phyloP scores from a whole-genome alignment of 2,329 filamentous ascomycete genomes.

The Pseudopithomyces chartarum region DNA sequence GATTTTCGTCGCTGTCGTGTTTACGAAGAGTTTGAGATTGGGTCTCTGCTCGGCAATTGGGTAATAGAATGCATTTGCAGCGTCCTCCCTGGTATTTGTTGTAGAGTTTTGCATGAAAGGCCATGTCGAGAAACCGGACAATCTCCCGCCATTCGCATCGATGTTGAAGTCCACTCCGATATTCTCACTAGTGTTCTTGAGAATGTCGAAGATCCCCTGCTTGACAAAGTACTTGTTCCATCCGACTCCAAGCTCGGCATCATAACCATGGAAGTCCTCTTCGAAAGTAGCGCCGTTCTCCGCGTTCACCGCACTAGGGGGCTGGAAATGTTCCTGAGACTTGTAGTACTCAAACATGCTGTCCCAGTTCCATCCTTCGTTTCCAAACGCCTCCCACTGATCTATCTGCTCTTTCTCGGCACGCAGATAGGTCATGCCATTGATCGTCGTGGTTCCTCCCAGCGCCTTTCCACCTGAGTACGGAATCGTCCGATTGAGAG shows the following conservation, averaged over 20 bases:
- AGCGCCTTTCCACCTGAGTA: slow-evolving; percentile 50
- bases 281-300: slow-evolving; percentile 32
- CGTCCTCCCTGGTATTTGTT: slow-evolving; percentile 50
- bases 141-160: slow-evolving; percentile 51
- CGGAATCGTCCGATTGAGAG: slow-evolving; percentile 27
- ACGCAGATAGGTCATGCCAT: slow-evolving; percentile 47
- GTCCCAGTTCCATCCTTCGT: slow-evolving; percentile 41
- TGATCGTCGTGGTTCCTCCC: slow-evolving; percentile 51
- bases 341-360: slow-evolving; percentile 34
- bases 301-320: slow-evolving; percentile 21
- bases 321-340: slow-evolving; percentile 31
- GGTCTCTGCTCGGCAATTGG: slow-evolving; percentile 44
- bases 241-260: slow-evolving; percentile 32
- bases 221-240: slow-evolving; percentile 33
- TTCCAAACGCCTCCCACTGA: slow-evolving; percentile 40
- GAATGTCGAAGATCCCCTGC: slow-evolving; percentile 27
- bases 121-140: slow-evolving; percentile 52
- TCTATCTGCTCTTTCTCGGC: slow-evolving; percentile 41
- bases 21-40: slow-evolving; percentile 52
- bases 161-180: slow-evolving; percentile 46
- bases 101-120: slow-evolving; percentile 49
- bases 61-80: slow-evolving; percentile 55
- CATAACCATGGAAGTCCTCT: slow-evolving; percentile 23
- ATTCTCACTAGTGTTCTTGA: slow-evolving; percentile 45
- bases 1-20: slow-evolving; percentile 49